These are phyloP conservation scores for Helminthosporium solani DNA, from an alignment of 2,329 filamentous ascomycete species.

Conservation along the genomic window DNA sequence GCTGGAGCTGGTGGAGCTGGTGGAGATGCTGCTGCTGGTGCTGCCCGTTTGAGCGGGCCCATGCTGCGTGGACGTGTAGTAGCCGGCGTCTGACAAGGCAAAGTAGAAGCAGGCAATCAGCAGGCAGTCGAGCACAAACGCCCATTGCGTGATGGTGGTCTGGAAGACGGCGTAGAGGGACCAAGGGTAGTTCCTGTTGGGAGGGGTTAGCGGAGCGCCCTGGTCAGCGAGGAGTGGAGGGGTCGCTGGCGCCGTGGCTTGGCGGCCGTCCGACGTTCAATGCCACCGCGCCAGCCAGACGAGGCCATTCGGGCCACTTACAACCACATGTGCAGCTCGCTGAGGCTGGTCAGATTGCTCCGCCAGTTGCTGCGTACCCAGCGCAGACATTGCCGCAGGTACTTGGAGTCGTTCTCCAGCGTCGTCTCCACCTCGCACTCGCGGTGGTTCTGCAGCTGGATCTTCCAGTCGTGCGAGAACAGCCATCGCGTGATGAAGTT, in stretches of 20 bases:
- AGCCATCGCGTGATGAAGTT: slow-evolving; percentile 98
- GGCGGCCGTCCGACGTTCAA: slow-evolving; percentile 15
- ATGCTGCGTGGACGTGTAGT: slow-evolving; percentile 24
- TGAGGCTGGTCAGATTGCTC: slow-evolving; percentile 89
- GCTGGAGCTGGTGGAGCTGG: too few species aligned
- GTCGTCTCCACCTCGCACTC: slow-evolving; percentile 86
- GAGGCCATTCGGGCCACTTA: too few species aligned
- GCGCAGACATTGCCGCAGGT: slow-evolving; percentile 87
- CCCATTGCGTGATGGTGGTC: slow-evolving; percentile 87
- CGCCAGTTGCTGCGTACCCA: slow-evolving; percentile 98
- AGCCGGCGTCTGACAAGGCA: slow-evolving; percentile 34
- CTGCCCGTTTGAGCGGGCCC: too few species aligned
- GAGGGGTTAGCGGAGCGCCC: slow-evolving; percentile 27
- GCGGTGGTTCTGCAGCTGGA: slow-evolving; percentile 89
- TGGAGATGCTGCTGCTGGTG: too few species aligned
- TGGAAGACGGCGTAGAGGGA: slow-evolving; percentile 90
- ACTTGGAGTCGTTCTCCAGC: slow-evolving; percentile 83
- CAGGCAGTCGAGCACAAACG: slow-evolving; percentile 70
- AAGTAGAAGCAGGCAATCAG: slow-evolving; percentile 35
- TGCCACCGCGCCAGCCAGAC: slow-evolving; percentile 14
- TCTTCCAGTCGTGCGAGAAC: slow-evolving; percentile 88
- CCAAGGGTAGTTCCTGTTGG: slow-evolving; percentile 79
- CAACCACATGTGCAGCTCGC: slow-evolving; percentile 82
- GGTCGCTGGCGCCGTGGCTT: slow-evolving; percentile 29
- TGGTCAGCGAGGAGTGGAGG: slow-evolving; percentile 17